Percentiles rank a stretch among this genome's conserved stretches.
Evolutionary conservation across 1,284 basidiomycete genomes (phyloP).

Genomic region (Laetiporus sulphureus): DNA sequence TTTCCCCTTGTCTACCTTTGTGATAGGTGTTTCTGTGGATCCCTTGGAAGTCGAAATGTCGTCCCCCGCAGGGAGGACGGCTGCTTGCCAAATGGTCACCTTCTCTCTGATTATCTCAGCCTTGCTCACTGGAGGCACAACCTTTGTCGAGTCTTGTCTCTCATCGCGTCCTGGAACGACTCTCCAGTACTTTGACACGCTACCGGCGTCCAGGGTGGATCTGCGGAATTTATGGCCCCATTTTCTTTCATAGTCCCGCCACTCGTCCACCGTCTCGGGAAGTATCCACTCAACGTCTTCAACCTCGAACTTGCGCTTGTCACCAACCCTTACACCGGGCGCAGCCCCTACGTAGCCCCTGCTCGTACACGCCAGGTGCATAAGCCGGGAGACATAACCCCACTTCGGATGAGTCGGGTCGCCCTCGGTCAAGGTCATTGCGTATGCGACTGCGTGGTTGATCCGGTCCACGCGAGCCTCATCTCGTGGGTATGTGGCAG

Average conservation of each 20-base stretch:
- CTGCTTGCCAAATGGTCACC: constrained; percentile 23
- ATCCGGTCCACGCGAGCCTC: constrained; percentile 10
- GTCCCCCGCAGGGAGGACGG: constrained; percentile 9
- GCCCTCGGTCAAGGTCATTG: constrained; percentile 13
- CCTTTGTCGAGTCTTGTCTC: constrained; percentile 3
- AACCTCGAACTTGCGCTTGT: constrained; percentile 11
- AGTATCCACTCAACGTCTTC: constrained; percentile 17
- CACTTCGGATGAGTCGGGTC: constrained; percentile 24
- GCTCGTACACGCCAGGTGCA: constrained; percentile 19
- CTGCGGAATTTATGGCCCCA: constrained; percentile 17
- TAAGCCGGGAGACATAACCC: constrained; percentile 19
- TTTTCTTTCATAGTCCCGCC: constrained; percentile 19
- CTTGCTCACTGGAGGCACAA: constrained; percentile 9
- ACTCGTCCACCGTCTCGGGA: constrained; percentile 22
- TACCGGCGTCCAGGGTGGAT: not conserved
- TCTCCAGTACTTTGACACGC: constrained; percentile 22
- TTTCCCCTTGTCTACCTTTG: too few relatives aligned
- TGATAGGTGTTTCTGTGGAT: not conserved
- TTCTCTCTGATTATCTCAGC: constrained; percentile 18
- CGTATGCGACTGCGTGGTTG: constrained; percentile 11
- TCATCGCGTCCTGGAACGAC: not conserved
- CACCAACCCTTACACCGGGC: constrained; percentile 19
- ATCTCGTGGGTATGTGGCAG: constrained; percentile 14
- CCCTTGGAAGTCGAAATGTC: not conserved
- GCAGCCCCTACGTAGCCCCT: constrained; percentile 18